Conservation (phyloP, 352 stramenopile genomes). For the Globisporangium yorkense region DNA sequence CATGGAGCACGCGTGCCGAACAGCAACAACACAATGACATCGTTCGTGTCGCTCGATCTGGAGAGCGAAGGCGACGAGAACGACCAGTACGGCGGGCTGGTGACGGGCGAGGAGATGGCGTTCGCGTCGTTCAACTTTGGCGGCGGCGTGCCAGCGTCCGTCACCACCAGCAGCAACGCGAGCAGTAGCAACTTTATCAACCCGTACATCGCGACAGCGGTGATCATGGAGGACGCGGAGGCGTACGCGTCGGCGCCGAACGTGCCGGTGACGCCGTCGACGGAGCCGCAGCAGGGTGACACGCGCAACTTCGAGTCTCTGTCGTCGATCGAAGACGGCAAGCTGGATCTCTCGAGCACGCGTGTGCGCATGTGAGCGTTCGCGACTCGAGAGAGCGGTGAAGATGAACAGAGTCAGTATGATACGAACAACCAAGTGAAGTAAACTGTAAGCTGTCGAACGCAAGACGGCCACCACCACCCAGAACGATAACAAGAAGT, state of each 20-base stretch:
- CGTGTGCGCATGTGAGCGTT: conserved; percentile 27
- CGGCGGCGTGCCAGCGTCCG: background rate
- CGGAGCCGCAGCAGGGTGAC: conserved; percentile 11
- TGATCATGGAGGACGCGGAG: conserved; percentile 18
- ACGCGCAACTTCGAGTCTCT: conserved; percentile 40
- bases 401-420: background rate
- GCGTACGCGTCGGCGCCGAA: conserved; percentile 4
- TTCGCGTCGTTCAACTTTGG: conserved; percentile 20
- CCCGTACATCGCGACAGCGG: conserved; percentile 13
- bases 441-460: background rate
- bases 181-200: conserved; percentile 10
- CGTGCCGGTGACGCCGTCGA: conserved; percentile 13
- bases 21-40: conserved; percentile 16
- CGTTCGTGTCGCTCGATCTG: conserved; percentile 18
- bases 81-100: conserved; percentile 1
- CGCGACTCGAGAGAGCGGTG: too few species aligned
- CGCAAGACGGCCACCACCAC: background rate
- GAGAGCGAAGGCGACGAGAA: conserved; percentile 4
- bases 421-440: background rate
- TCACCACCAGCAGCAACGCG: background rate
- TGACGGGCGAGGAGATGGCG: conserved; percentile 10
- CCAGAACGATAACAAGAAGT: too few species aligned
- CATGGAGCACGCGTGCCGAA: background rate
- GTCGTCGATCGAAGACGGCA: conserved; percentile 25
- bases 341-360: conserved; percentile 23